Evolutionary conservation across 129 eudicot genomes (phyloP).

Genomic region (Chrysanthemum lavandulifolium): DNA sequence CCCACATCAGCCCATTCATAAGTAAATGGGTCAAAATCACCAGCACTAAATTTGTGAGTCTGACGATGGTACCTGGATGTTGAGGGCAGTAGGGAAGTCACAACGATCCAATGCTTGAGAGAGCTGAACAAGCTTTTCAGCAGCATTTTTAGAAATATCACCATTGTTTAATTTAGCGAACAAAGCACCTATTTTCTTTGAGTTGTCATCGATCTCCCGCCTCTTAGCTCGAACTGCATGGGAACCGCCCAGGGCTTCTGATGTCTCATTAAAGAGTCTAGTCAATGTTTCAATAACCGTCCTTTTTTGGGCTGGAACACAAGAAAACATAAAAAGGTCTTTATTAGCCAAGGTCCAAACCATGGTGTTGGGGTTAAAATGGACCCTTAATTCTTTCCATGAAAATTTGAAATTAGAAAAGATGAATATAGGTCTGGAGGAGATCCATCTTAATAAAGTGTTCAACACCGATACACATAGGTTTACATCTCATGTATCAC

Average conservation of each 20-base stretch:
- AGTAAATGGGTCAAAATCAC: too few relatives aligned
- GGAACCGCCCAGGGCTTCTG: constrained; percentile 78
- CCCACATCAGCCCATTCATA: too few relatives aligned
- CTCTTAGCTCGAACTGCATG: constrained; percentile 68
- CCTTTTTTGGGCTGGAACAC: constrained; percentile 47
- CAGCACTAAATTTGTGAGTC: too few relatives aligned
- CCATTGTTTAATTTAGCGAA: constrained; percentile 66
- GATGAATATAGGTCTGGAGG: too few relatives aligned
- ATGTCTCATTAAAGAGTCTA: constrained; percentile 77
- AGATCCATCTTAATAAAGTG: too few relatives aligned
- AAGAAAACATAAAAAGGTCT: too few relatives aligned
- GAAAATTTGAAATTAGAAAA: too few relatives aligned
- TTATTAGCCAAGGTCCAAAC: too few relatives aligned
- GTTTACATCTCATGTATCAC: constrained; percentile 22
- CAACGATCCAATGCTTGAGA: constrained; percentile 79
- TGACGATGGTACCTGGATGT: constrained; percentile 34
- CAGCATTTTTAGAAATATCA: constrained; percentile 74
- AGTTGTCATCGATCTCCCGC: constrained; percentile 83
- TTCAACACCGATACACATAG: too few relatives aligned
- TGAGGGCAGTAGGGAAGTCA: constrained; percentile 66
- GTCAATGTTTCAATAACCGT: constrained; percentile 73
- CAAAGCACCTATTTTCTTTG: constrained; percentile 75
- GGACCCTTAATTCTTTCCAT: too few relatives aligned
- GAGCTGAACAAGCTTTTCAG: constrained; percentile 74
- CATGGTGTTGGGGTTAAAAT: too few relatives aligned